phyloP scores from a whole-genome alignment of 2,329 filamentous ascomycete species.

The Penicillium sp. region DNA sequence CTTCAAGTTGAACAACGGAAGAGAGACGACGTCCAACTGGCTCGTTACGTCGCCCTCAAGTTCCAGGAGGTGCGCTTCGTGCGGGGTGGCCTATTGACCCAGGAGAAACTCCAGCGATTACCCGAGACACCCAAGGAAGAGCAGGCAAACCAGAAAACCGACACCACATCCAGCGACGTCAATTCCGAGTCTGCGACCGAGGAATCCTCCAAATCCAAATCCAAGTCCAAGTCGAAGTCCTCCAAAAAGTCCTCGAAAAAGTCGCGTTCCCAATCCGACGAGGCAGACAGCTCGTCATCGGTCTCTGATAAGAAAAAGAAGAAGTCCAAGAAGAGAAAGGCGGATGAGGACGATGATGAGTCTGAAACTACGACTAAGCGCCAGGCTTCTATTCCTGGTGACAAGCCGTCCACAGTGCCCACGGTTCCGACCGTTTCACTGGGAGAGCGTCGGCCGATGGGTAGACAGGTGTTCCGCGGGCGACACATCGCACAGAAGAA shows the following conservation, averaged over 20 bases:
- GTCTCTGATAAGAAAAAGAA: conserved; percentile 35
- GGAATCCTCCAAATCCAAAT: conserved; percentile 20
- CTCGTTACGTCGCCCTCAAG: conserved; percentile 72
- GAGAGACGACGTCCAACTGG: conserved; percentile 71
- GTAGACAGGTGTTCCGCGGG: conserved; percentile 74
- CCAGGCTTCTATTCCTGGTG: background rate
- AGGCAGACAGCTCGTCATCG: conserved; percentile 24
- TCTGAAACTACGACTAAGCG: background rate
- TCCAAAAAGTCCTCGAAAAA: conserved; percentile 31
- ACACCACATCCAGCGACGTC: conserved; percentile 25
- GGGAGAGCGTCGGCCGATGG: conserved; percentile 53
- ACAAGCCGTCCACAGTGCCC: conserved; percentile 39
- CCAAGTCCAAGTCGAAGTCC: conserved; percentile 25
- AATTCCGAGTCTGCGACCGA: conserved; percentile 17
- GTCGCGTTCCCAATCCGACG: conserved; percentile 21
- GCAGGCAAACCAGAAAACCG: conserved; percentile 51
- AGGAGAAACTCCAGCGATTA: conserved; percentile 56
- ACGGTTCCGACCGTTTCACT: conserved; percentile 52
- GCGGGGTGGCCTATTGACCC: conserved; percentile 73
- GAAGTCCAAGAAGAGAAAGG: conserved; percentile 42
- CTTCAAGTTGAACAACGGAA: conserved; percentile 71
- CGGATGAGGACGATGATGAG: conserved; percentile 33
- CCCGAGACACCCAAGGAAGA: conserved; percentile 52
- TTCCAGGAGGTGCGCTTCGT: conserved; percentile 86
- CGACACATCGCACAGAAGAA: conserved; percentile 88